Evolutionary conservation across 192 early-diverging fungal genomes (phyloP).

Genomic region (Kickxella alabastrina): DNA sequence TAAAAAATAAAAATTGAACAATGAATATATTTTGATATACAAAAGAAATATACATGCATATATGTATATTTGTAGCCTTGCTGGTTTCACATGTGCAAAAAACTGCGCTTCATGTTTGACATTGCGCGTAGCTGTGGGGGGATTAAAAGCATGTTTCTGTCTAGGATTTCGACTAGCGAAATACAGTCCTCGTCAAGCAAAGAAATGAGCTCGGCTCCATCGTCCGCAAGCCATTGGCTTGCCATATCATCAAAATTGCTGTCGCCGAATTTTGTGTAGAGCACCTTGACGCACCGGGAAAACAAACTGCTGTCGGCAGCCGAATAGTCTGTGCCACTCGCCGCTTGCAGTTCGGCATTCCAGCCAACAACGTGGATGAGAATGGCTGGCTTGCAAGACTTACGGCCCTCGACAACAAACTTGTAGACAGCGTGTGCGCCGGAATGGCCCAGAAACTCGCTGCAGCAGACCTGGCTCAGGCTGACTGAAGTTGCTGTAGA

Average conservation of each 20-base stretch:
- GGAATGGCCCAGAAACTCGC: conserved; percentile 41
- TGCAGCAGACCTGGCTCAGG: conserved; percentile 21
- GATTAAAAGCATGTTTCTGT: conserved; percentile 18
- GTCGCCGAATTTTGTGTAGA: conserved; percentile 9
- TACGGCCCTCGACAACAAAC: conserved; percentile 40
- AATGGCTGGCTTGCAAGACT: conserved; percentile 22
- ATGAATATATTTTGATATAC: neutral
- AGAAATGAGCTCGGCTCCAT: conserved; percentile 30
- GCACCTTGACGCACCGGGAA: conserved; percentile 28
- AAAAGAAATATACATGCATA: too few species aligned
- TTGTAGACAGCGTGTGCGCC: conserved; percentile 48
- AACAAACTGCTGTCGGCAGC: neutral
- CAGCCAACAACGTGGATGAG: conserved; percentile 45
- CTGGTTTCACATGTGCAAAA: conserved; percentile 15
- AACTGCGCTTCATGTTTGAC: conserved; percentile 36
- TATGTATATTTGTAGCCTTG: neutral
- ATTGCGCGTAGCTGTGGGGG: conserved; percentile 36
- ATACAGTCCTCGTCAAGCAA: conserved; percentile 33
- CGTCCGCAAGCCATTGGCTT: conserved; percentile 25
- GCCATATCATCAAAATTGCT: conserved; percentile 17
- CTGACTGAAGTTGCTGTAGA: conserved; percentile 12
- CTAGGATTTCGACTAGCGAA: conserved; percentile 10
- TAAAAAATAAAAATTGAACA: neutral
- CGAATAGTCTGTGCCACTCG: neutral
- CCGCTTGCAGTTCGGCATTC: conserved; percentile 35